Base-by-base conservation (phyloP, 371 early-diverging fungal species). In the Mucor velutinosus region DNA sequence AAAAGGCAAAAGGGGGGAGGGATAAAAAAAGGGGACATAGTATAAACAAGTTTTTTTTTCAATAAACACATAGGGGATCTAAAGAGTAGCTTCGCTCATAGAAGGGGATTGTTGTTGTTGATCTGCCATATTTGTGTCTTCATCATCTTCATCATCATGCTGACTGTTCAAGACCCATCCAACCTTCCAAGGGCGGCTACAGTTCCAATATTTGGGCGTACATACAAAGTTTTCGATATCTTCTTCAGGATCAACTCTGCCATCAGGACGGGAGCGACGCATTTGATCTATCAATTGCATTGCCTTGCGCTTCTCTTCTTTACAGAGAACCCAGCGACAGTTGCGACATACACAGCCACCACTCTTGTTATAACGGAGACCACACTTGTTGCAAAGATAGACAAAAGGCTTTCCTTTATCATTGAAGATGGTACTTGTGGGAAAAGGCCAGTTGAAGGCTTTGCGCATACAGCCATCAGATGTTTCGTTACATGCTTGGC, bases 381-480 rank as follows among this genome's bases (percentile, higher is more conserved):
- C 80, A 51, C 83, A 83, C 64, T 83, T 83, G 66, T 83, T 83
- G 55, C 83, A 83, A 30, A 83, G 77, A 65, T 80, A 78, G 25
- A 83, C 83, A 79, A 72, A 83, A 4, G 74, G 74, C 61, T 70
- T 73, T 32, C 80, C 83, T 51, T 83, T 80, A 69, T 78, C 79
- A 57, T 75, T 69, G 49, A 74, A 77, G 15, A 65, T 62, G 8
- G 71, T 63, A 55, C 43, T 74, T 12, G 76, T 41, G 41, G 74
- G 67, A 62, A 83, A 83, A 0, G 83, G 83, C 83, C 83, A 83
- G 57, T 80, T 66, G 41, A 78, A 83, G 8, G 80, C 83, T 45
- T 83, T 83, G 27, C 80, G 80, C 79, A 83, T 83, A 70, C 83
- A 83, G 10, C 80, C 79, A 63, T 83, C 83, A 2, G 80, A 78